phyloP scores from a whole-genome alignment of 805 yeast genomes.

The Candida koratica region DNA sequence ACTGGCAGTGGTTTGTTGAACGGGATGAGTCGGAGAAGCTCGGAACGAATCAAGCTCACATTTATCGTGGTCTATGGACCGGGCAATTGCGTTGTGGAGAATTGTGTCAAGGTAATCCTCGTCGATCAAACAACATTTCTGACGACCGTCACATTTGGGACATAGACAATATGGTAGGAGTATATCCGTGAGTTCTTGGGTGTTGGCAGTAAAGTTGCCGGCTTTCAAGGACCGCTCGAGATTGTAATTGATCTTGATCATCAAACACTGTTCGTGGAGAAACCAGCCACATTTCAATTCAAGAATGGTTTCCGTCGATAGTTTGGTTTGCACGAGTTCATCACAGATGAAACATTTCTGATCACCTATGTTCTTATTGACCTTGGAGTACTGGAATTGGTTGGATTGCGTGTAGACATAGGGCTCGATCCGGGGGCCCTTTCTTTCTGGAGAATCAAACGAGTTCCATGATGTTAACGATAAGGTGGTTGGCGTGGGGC shows the following conservation, averaged over 20 bases:
- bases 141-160: slow-evolving; percentile 7
- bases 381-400: slow-evolving; percentile 12
- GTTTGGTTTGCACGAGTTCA: slow-evolving; percentile 44
- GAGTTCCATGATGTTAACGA: neutral
- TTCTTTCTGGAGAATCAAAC: slow-evolving; percentile 4
- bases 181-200: neutral
- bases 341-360: slow-evolving; percentile 48
- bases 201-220: slow-evolving; percentile 11
- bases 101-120: neutral
- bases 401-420: slow-evolving; percentile 19
- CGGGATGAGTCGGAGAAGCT: neutral
- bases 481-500: slow-evolving; percentile 3
- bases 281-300: slow-evolving; percentile 52
- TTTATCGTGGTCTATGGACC: slow-evolving; percentile 13
- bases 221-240: slow-evolving; percentile 4
- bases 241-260: slow-evolving; percentile 18
- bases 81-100: slow-evolving; percentile 10
- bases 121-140: slow-evolving; percentile 1
- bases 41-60: slow-evolving; percentile 1
- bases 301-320: slow-evolving; percentile 43
- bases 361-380: slow-evolving; percentile 6
- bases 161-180: slow-evolving; percentile 14
- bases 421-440: slow-evolving; percentile 26
- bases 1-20: neutral
- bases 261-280: slow-evolving; percentile 57